Conservation (phyloP, 257 asterid species). For the Misopates orontium region DNA sequence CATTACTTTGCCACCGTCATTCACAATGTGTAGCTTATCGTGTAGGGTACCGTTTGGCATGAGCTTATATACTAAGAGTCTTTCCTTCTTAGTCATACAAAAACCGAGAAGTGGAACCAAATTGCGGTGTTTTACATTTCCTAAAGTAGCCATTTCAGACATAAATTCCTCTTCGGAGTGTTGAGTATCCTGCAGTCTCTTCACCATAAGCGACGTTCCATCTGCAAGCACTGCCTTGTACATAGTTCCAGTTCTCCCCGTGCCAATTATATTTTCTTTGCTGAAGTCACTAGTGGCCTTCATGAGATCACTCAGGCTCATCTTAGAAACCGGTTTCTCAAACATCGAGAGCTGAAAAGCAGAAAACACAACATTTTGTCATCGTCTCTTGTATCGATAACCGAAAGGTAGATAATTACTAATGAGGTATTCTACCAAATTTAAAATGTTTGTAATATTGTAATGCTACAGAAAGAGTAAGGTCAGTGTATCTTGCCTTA, state of each 20-base stretch:
- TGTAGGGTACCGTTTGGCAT: constrained; percentile 66
- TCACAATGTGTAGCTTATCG: constrained; percentile 45
- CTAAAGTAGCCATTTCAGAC: constrained; percentile 61
- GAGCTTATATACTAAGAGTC: constrained; percentile 58
- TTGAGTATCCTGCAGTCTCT: constrained; percentile 64
- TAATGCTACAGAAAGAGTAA: not conserved
- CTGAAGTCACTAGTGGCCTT: constrained; percentile 66
- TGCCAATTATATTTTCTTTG: constrained; percentile 58
- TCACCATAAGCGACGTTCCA: constrained; percentile 62
- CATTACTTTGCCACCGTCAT: constrained; percentile 36
- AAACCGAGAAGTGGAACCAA: constrained; percentile 70
- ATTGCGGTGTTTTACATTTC: constrained; percentile 57
- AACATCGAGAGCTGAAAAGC: constrained; percentile 64
- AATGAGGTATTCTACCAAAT: not conserved
- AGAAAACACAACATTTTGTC: constrained; percentile 15
- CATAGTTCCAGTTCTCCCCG: constrained; percentile 67
- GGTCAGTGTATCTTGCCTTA: constrained; percentile 37
- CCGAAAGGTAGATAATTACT: not conserved
- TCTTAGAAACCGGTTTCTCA: constrained; percentile 60
- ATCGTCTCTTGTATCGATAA: not conserved
- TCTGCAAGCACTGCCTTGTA: constrained; percentile 67
- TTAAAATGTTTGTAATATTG: too few species aligned
- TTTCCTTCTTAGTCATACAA: constrained; percentile 58
- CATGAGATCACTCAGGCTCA: constrained; percentile 72
- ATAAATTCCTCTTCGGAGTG: constrained; percentile 65